Percentiles rank a stretch among this genome's conserved stretches.
Evolutionary conservation across 495 filamentous ascomycete species (phyloP).

Genomic region (Hapsidospora chrysogenum): DNA sequence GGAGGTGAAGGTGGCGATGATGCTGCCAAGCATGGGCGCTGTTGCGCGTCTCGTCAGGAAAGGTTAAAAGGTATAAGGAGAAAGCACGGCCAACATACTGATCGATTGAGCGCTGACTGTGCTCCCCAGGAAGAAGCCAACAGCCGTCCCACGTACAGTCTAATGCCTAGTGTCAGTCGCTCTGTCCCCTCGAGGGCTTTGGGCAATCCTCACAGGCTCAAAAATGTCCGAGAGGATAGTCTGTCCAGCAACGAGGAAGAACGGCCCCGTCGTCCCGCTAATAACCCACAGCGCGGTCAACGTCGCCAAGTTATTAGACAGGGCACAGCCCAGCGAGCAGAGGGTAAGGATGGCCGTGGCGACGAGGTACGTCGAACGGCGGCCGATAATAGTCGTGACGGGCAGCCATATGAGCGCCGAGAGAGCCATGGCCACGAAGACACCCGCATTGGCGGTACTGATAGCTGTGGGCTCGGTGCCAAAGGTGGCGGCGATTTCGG

Average conservation of each 20-base stretch:
- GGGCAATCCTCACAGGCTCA: slow-evolving; percentile 17
- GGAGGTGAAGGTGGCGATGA: slow-evolving; percentile 37
- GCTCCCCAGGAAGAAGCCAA: slow-evolving; percentile 37
- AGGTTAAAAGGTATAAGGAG: neutral
- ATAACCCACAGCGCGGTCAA: slow-evolving; percentile 26
- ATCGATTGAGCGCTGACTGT: slow-evolving; percentile 39
- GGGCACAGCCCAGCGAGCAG: slow-evolving; percentile 19
- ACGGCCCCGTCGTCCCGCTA: slow-evolving; percentile 25
- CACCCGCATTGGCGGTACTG: slow-evolving; percentile 23
- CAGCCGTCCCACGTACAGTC: slow-evolving; percentile 36
- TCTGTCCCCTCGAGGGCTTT: neutral
- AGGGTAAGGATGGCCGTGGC: slow-evolving; percentile 21
- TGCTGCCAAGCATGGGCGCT: slow-evolving; percentile 30
- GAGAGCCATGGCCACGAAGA: slow-evolving; percentile 40
- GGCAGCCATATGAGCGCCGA: slow-evolving; percentile 37
- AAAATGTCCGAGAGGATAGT: slow-evolving; percentile 30
- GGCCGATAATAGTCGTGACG: slow-evolving; percentile 20
- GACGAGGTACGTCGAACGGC: slow-evolving; percentile 17
- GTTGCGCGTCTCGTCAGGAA: neutral
- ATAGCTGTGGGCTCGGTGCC: neutral
- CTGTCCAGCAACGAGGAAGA: slow-evolving; percentile 31
- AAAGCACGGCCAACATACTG: slow-evolving; percentile 18
- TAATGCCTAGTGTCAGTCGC: slow-evolving; percentile 8
- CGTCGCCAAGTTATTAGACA: slow-evolving; percentile 16
- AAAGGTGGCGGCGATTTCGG: neutral